Evolutionary conservation across 164 flowering plant genomes (phyloP).

Genomic region (Houttuynia cordata): DNA sequence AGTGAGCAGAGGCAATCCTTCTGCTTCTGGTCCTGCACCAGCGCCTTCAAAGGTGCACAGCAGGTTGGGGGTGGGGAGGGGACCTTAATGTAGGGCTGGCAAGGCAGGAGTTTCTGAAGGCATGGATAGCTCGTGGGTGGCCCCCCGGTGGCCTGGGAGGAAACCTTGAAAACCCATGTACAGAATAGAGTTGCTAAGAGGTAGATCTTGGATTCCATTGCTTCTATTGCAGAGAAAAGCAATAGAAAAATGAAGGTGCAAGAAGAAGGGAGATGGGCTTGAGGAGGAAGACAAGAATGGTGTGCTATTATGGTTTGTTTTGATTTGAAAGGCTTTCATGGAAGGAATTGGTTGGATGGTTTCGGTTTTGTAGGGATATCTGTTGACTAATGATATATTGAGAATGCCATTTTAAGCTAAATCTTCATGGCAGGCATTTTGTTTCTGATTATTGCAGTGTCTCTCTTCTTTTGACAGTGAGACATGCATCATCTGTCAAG

Average conservation of each 20-base stretch:
- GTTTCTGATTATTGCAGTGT: no score
- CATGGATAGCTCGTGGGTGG: constrained; percentile 13
- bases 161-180: constrained; percentile 8
- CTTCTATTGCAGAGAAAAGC: background rate
- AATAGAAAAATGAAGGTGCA: background rate
- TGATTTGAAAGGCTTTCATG: background rate
- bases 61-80: constrained; percentile 22
- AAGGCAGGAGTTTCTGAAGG: constrained; percentile 31
- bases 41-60: constrained; percentile 31
- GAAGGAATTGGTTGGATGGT: background rate
- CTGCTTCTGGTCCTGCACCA: constrained; percentile 14
- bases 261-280: no score
- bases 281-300: no score
- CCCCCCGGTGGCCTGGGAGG: background rate
- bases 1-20: constrained; percentile 29
- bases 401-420: background rate
- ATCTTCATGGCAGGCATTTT: no score
- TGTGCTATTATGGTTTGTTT: no score
- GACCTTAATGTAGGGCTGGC: constrained; percentile 22
- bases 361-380: background rate
- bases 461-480: background rate
- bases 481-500: background rate
- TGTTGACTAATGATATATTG: background rate
- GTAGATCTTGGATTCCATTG: constrained; percentile 7
- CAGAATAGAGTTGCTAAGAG: background rate